Conservation (phyloP, 768 basidiomycete genomes). For the Kwoniella europaea region DNA sequence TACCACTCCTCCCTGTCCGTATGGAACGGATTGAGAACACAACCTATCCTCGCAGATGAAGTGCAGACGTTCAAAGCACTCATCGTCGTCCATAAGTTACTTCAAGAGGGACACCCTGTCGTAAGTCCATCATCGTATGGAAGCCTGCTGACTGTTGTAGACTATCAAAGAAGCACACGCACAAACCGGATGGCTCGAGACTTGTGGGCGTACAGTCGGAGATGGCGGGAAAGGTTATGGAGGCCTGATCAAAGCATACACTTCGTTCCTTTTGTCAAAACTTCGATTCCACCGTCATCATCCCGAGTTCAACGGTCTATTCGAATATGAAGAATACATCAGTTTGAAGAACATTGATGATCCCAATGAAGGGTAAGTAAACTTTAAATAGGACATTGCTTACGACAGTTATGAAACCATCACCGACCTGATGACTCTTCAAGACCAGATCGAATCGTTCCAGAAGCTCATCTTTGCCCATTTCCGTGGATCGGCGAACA, state of each 20-base stretch:
- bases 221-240: constrained; percentile 87
- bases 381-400: constrained; percentile 24
- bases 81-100: constrained; percentile 94
- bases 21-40: constrained; percentile 95
- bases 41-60: constrained; percentile 95
- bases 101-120: constrained; percentile 95
- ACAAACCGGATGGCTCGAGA: constrained; percentile 97
- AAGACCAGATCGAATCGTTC: constrained; percentile 98
- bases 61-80: constrained; percentile 98
- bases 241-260: constrained; percentile 90
- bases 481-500: constrained; percentile 87
- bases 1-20: constrained; percentile 97
- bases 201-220: constrained; percentile 87
- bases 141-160: constrained; percentile 60
- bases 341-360: constrained; percentile 96
- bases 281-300: constrained; percentile 92
- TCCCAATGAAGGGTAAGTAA: constrained; percentile 92
- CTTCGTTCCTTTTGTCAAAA: constrained; percentile 92
- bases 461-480: constrained; percentile 97
- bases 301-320: constrained; percentile 96
- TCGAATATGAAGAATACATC: constrained; percentile 99
- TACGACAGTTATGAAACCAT: constrained; percentile 89
- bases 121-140: constrained; percentile 62
- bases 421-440: constrained; percentile 92
- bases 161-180: constrained; percentile 95